Percentiles rank a stretch among this genome's conserved stretches.
Evolutionary conservation across 441 rosid species (phyloP).

Genomic region (Adansonia gregorii): DNA sequence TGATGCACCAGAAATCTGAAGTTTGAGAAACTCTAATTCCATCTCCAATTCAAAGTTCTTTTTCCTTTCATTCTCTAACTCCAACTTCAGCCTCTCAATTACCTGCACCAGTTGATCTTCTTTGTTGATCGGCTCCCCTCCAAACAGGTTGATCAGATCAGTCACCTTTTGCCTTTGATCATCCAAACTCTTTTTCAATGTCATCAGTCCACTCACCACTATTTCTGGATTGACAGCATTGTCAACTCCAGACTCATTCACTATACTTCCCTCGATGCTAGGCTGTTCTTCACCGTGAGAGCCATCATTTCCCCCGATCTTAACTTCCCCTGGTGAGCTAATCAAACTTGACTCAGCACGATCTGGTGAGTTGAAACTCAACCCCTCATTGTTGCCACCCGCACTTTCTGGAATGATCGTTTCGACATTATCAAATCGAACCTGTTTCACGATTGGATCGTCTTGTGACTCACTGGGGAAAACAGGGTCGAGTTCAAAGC

Average conservation of each 20-base stretch:
- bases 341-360: neutral
- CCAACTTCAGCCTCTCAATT: constrained; percentile 50
- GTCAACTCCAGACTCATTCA: neutral
- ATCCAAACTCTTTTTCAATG: constrained; percentile 64
- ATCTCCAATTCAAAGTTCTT: constrained; percentile 51
- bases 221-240: constrained; percentile 38
- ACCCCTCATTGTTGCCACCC: neutral
- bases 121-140: constrained; percentile 37
- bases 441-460: constrained; percentile 32
- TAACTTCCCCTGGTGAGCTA: neutral
- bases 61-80: constrained; percentile 54
- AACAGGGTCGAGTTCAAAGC: constrained; percentile 72
- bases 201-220: constrained; percentile 48
- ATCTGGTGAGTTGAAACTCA: neutral
- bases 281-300: too few species aligned
- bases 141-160: constrained; percentile 47
- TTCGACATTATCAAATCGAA: constrained; percentile 39
- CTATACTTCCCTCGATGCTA: too few species aligned
- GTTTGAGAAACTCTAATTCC: constrained; percentile 47
- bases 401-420: constrained; percentile 15
- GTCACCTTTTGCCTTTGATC: constrained; percentile 55
- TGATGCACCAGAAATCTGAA: constrained; percentile 32
- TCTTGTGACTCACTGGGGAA: constrained; percentile 46
- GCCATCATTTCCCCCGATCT: neutral
- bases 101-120: constrained; percentile 45